Conservation (phyloP, 2,329 filamentous ascomycete species). For the Botrytis aclada region DNA sequence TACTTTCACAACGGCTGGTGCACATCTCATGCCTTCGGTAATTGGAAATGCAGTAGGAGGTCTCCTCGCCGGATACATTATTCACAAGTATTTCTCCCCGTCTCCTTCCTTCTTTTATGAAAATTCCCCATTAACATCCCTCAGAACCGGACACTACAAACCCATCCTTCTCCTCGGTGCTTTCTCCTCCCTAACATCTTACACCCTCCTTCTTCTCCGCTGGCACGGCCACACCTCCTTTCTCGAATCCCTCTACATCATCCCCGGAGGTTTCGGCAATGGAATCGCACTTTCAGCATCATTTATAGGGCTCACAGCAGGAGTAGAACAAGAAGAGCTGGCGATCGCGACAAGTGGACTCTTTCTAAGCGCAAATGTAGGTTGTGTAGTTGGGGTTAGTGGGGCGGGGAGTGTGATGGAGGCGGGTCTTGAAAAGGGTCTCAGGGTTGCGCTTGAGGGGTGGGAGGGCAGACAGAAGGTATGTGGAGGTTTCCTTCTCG, state of each 20-base stretch:
- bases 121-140: neutral
- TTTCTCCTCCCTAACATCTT: slow-evolving; percentile 48
- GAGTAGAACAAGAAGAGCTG: slow-evolving; percentile 45
- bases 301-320: slow-evolving; percentile 50
- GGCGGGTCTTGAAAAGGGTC: slow-evolving; percentile 22
- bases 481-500: neutral
- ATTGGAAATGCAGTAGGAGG: slow-evolving; percentile 64
- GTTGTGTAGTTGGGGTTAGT: slow-evolving; percentile 29
- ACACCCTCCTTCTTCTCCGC: slow-evolving; percentile 50
- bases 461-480: slow-evolving; percentile 17
- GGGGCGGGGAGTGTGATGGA: slow-evolving; percentile 25
- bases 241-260: slow-evolving; percentile 57
- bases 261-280: slow-evolving; percentile 53
- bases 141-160: slow-evolving; percentile 57
- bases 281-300: slow-evolving; percentile 46
- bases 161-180: slow-evolving; percentile 50
- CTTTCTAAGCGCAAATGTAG: slow-evolving; percentile 41
- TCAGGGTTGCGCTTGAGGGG: slow-evolving; percentile 23
- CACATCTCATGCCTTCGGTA: slow-evolving; percentile 64
- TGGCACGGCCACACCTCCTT: slow-evolving; percentile 60
- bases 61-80: slow-evolving; percentile 50
- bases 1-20: slow-evolving; percentile 55
- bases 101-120: neutral
- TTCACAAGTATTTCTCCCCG: slow-evolving; percentile 33
- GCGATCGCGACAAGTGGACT: slow-evolving; percentile 50